Evolutionary conservation across 257 asterid genomes (phyloP), one percentile per base, ranked within the genome.

Genomic region (Linaria vulgaris): DNA sequence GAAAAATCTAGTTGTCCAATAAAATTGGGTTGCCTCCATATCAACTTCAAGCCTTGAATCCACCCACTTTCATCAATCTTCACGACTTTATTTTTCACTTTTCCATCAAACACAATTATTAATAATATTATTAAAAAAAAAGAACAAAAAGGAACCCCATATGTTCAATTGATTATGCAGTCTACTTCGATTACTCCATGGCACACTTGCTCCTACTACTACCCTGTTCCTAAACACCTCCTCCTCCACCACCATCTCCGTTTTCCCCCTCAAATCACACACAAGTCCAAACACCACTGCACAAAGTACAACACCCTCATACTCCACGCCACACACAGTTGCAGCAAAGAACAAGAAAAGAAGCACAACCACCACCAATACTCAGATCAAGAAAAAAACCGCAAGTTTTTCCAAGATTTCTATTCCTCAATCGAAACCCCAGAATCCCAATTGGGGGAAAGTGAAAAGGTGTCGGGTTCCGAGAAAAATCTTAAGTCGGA

Each of bases 141-240:
- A 12, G 16, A 50, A 39, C 49, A 60, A 63, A 66, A 65, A 22
- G 4, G 4, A 27, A 3, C 30, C 20, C n/a, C 55, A 64, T 45
- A 56, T 64, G 79, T 57, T 71, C 64, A 73, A 77, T 63, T 81
- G 79, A 81, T 68, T 64, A 84, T 81, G 94, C 85, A 73, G 59
- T 73, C 85, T n/a, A 76, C 85, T 71, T 72, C 86, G 68, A 68
- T 81, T 59, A 70, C 82, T 75, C 78, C 90, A 74, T 79, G 95
- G 90, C 86, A 76, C 43, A 51, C 82, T 67, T 69, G 85, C 80
- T 84, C 52, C 80, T 76, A 67, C 80, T 78, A 67, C 62, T 75
- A 80, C 47, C 84, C 88, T 27, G 73, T 82, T 64, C 98, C 94
- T 61, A 79, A 63, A 27, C 75, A 69, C 27, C 61, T 81, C 55